Conservation (phyloP, 2,329 filamentous ascomycete genomes). For the Zymoseptoria crescenta region DNA sequence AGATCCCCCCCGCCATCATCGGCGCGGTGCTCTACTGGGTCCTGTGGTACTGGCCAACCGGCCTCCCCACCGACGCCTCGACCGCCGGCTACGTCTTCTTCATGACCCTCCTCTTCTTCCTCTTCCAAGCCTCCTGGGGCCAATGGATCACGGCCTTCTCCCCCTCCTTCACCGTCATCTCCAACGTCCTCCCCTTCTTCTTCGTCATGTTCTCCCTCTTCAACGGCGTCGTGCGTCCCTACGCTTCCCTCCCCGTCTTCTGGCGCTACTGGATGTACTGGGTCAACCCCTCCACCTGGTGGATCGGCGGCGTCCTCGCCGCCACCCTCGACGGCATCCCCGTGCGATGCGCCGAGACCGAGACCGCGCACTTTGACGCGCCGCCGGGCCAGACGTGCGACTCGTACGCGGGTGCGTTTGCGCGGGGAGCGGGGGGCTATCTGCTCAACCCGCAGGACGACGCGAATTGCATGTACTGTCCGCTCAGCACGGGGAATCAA, state of each 20-base stretch:
- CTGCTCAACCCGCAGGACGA: constrained; percentile 55
- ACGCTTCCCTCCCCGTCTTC: constrained; percentile 56
- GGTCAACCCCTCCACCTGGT: constrained; percentile 62
- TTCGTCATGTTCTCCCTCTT: constrained; percentile 70
- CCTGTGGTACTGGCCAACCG: constrained; percentile 70
- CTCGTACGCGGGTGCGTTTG: constrained; percentile 56
- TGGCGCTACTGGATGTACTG: constrained; percentile 69
- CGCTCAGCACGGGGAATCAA: constrained; percentile 55
- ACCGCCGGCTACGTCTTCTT: constrained; percentile 69
- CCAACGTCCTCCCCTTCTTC: constrained; percentile 70
- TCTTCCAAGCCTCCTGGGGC: constrained; percentile 69
- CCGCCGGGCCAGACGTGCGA: constrained; percentile 58
- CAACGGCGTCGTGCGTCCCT: constrained; percentile 69
- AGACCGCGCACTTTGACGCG: constrained; percentile 58
- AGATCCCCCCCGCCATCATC: constrained; percentile 63
- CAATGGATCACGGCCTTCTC: constrained; percentile 61
- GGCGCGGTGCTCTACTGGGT: constrained; percentile 61
- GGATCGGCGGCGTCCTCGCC: constrained; percentile 62
- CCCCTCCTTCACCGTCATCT: constrained; percentile 69
- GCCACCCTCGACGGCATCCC: constrained; percentile 50
- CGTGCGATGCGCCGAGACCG: constrained; percentile 40
- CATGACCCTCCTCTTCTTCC: constrained; percentile 69
- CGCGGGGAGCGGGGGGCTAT: constrained; percentile 50
- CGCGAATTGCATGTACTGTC: constrained; percentile 60
- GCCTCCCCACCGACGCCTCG: constrained; percentile 56